Base-by-base conservation (phyloP, 805 yeast species). In the Wickerhamiella australiensis region DNA sequence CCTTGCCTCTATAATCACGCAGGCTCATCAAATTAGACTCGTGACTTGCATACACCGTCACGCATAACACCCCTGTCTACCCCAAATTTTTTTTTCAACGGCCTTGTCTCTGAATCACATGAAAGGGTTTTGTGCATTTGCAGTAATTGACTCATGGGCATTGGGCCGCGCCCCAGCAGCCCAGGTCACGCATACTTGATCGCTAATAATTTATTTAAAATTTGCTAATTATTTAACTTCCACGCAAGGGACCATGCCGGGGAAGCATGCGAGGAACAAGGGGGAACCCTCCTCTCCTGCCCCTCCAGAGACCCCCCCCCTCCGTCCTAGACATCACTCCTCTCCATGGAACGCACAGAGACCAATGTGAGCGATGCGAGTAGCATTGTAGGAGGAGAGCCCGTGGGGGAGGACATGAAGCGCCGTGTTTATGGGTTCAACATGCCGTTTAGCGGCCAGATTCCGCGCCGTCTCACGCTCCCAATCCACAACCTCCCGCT, bases 361-460 rank as follows among this genome's bases (percentile, higher is more conserved):
- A 35, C 47, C 15, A 33, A 45, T 23, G 36, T 25, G 8, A 23
- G 35, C 38, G 47, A 45, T 23, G 42, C 41, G 17, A 45, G 41
- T 42, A 45, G 41, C 35, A 36, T 51, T n/a, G 50, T 51, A 6
- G 53, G 53, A 12, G 53, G 53, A 9, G 47, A 51, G 20, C 23
- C 43, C n/a, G 51, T 51, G 13, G 53, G 53, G n/a, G 51, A n/a
- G 21, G 37, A 48, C 36, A 25, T 20, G 15, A 35, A 48, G 36
- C 51, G 47, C 41, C 51, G 53, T 3, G 27, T 51, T 18, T 51
- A 47, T 25, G 49, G 49, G 21, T 78, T 79, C 54, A 72, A 80
- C 17, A 66, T 79, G 47, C 84, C 84, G 3, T 76, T 79, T 57
- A 79, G 78, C 7, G 73, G 74, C 18, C 69, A 68, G 40, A 46